Conservation (phyloP, 2,329 filamentous ascomycete genomes). For the Cladosporium oxysporum region DNA sequence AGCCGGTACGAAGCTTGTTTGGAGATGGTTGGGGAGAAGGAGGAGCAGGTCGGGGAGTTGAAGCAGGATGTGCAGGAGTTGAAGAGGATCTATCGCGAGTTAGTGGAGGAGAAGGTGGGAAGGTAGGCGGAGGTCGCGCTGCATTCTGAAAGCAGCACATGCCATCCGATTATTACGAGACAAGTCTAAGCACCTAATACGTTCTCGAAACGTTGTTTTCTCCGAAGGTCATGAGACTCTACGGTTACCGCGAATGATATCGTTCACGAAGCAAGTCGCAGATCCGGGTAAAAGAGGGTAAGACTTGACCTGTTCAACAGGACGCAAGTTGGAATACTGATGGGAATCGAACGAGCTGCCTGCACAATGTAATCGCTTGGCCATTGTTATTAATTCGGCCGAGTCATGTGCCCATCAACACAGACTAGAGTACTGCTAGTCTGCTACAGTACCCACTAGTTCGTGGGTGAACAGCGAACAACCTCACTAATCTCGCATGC, state of each 20-base stretch:
- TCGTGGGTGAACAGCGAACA: neutral
- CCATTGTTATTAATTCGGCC: neutral
- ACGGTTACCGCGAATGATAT: neutral
- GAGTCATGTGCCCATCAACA: neutral
- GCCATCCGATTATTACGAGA: neutral
- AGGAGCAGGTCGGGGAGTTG: conserved; percentile 89
- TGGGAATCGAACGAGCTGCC: neutral
- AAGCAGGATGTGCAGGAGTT: conserved; percentile 85
- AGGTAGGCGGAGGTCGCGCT: neutral
- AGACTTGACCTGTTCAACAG: neutral
- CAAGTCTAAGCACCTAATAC: neutral
- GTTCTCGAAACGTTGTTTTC: neutral
- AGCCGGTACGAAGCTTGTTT: conserved; percentile 85
- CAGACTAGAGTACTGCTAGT: no score
- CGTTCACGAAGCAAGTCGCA: neutral
- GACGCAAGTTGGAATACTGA: neutral
- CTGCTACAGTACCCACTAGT: no score
- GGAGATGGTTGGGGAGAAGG: conserved; percentile 96
- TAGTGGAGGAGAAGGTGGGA: conserved; percentile 63
- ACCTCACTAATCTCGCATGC: neutral
- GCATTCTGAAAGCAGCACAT: neutral
- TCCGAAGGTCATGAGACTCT: neutral
- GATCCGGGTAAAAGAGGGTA: neutral
- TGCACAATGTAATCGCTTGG: neutral
- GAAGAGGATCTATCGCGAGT: conserved; percentile 92